Evolutionary conservation across 1,284 basidiomycete genomes (phyloP).

Genomic region (Amylostereum chailletii): DNA sequence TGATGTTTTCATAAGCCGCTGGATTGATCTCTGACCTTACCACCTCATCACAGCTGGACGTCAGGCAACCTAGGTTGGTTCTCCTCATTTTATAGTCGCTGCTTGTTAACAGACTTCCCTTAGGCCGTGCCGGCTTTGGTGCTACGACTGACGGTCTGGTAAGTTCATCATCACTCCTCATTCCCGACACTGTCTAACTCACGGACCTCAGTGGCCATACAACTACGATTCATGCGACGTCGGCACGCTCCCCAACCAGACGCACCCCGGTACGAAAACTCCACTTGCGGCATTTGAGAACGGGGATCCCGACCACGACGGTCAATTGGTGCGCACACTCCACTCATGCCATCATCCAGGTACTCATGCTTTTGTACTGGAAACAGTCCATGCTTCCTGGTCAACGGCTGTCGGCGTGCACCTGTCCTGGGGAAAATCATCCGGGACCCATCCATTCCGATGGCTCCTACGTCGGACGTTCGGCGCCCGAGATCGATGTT

Average conservation of each 20-base stretch:
- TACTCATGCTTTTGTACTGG: too few relatives aligned
- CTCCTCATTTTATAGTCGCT: not conserved
- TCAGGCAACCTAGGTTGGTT: not conserved
- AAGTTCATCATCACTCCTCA: not conserved
- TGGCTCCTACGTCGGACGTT: conserved; percentile 48
- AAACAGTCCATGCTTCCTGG: conserved; percentile 20
- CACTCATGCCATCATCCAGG: too few relatives aligned
- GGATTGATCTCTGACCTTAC: too few relatives aligned
- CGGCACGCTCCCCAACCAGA: conserved; percentile 54
- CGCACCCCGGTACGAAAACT: conserved; percentile 24
- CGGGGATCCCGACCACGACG: conserved; percentile 30
- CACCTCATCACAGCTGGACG: too few relatives aligned
- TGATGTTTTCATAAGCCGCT: not conserved
- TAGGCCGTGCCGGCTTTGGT: not conserved
- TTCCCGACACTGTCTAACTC: conserved; percentile 24
- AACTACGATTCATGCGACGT: conserved; percentile 69
- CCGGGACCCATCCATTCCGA: conserved; percentile 54
- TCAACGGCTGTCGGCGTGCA: conserved; percentile 52
- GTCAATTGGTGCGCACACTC: conserved; percentile 19
- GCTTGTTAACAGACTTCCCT: not conserved
- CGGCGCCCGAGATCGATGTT: conserved; percentile 83
- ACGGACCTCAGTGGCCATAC: conserved; percentile 67
- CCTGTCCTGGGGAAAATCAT: conserved; percentile 74
- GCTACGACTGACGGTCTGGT: not conserved
- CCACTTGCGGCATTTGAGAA: conserved; percentile 27